These are phyloP conservation scores for Blastocystis sp. DNA, from an alignment of 352 stramenopile species.

Conservation along the genomic window DNA sequence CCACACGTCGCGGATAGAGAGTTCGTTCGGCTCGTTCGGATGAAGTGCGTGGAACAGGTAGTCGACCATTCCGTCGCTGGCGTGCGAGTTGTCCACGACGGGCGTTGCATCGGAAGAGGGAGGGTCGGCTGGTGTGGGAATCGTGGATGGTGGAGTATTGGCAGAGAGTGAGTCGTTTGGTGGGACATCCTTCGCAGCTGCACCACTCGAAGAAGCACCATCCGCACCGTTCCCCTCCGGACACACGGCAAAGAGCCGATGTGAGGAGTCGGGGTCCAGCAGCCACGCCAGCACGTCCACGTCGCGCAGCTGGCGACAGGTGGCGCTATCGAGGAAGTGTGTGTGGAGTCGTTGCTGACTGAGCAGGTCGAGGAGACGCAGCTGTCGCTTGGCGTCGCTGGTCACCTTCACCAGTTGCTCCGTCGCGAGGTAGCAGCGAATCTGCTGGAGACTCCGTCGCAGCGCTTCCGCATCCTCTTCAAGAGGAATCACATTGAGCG, in stretches of 20 bases:
- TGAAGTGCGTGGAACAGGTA: not conserved
- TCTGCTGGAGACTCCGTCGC: not conserved
- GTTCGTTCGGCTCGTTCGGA: not conserved
- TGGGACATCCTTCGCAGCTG: no score
- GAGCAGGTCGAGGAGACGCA: slow-evolving; percentile 17
- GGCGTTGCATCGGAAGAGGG: no score
- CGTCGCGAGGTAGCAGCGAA: not conserved
- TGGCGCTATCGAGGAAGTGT: not conserved
- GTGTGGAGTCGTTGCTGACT: not conserved
- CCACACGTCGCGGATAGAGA: not conserved
- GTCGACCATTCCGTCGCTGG: not conserved
- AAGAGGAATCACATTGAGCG: not conserved
- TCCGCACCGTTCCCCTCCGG: no score
- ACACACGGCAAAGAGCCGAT: not conserved
- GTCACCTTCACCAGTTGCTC: not conserved
- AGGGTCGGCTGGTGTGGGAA: no score
- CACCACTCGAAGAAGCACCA: no score
- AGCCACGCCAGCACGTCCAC: not conserved
- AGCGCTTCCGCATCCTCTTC: not conserved
- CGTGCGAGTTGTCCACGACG: no score
- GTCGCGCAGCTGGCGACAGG: not conserved
- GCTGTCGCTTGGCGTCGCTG: not conserved
- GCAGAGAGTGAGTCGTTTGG: no score
- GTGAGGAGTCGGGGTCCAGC: not conserved
- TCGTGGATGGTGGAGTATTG: no score